phyloP scores from a whole-genome alignment of 2,329 filamentous ascomycete genomes.

The Cordyceps javanica region DNA sequence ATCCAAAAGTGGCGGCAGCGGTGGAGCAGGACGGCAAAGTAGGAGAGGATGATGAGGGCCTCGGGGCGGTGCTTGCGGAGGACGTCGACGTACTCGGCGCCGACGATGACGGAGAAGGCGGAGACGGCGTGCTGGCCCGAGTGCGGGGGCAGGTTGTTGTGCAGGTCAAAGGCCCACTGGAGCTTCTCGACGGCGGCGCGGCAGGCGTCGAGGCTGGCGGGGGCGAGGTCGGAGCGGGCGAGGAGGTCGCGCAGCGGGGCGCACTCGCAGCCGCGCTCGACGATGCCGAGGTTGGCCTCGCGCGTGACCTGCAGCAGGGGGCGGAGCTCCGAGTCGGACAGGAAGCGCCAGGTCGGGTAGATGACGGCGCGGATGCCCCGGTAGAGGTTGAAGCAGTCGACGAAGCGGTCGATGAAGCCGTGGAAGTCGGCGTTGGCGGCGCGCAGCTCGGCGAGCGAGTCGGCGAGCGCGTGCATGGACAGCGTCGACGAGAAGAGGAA shows the following conservation, averaged over 20 bases:
- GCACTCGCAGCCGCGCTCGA: slow-evolving; percentile 10
- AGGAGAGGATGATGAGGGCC: slow-evolving; percentile 32
- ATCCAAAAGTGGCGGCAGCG: slow-evolving; percentile 28
- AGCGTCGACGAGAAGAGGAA: slow-evolving; percentile 40
- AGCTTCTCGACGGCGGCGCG: slow-evolving; percentile 13
- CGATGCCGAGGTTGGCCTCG: slow-evolving; percentile 8
- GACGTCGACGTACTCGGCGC: slow-evolving; percentile 27
- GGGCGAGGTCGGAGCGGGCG: slow-evolving; percentile 5
- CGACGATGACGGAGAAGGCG: slow-evolving; percentile 16
- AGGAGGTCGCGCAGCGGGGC: slow-evolving; percentile 5
- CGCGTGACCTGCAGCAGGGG: slow-evolving; percentile 10
- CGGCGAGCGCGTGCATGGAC: slow-evolving; percentile 42
- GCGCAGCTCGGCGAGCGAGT: slow-evolving; percentile 33
- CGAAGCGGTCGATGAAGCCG: slow-evolving; percentile 14
- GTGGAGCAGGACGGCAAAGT: slow-evolving; percentile 38
- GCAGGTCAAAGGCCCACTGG: slow-evolving; percentile 15
- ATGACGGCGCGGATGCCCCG: slow-evolving; percentile 14
- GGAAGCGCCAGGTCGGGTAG: slow-evolving; percentile 11
- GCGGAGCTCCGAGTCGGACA: slow-evolving; percentile 13
- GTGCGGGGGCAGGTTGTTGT: slow-evolving; percentile 9
- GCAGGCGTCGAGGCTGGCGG: slow-evolving; percentile 14
- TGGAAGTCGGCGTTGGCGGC: slow-evolving; percentile 25
- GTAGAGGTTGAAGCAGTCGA: slow-evolving; percentile 14
- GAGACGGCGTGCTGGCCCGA: slow-evolving; percentile 14
- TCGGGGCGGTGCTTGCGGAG: slow-evolving; percentile 31